Conservation (phyloP, 2,329 filamentous ascomycete genomes). For the Pestalotiopsis sp. region DNA sequence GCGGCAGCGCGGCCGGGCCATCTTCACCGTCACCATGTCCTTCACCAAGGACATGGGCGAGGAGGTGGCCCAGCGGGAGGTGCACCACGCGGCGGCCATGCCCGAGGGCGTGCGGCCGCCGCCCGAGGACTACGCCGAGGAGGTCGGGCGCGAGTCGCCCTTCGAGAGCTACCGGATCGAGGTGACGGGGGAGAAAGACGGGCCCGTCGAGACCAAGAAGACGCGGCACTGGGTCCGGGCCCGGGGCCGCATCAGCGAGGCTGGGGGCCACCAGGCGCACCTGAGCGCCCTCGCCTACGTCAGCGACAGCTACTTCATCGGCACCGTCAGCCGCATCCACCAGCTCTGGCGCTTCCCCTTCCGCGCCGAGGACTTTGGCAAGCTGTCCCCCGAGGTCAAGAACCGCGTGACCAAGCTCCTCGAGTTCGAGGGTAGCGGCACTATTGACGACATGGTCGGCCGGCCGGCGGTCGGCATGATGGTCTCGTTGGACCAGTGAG, state of each 20-base stretch:
- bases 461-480: conserved; percentile 76
- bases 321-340: conserved; percentile 81
- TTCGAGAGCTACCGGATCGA: conserved; percentile 48
- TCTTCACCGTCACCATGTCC: conserved; percentile 94
- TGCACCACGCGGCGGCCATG: conserved; percentile 68
- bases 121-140: conserved; percentile 44
- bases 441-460: conserved; percentile 49
- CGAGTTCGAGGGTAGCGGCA: conserved; percentile 45
- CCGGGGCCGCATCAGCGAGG: conserved; percentile 70
- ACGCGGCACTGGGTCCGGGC: conserved; percentile 76
- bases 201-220: conserved; percentile 62
- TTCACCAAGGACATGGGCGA: conserved; percentile 72
- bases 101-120: conserved; percentile 46
- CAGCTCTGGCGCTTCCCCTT: conserved; percentile 74
- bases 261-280: conserved; percentile 78
- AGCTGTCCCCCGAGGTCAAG: conserved; percentile 43
- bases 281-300: conserved; percentile 90
- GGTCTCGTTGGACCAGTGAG: conserved; percentile 73
- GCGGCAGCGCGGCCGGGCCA: conserved; percentile 81
- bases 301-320: conserved; percentile 91
- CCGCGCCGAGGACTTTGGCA: conserved; percentile 53
- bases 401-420: conserved; percentile 39
- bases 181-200: conserved; percentile 38
- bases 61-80: conserved; percentile 40
- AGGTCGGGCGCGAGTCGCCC: conserved; percentile 44